Base-by-base conservation (phyloP, 257 asterid genomes). In the Echites panduratus region DNA sequence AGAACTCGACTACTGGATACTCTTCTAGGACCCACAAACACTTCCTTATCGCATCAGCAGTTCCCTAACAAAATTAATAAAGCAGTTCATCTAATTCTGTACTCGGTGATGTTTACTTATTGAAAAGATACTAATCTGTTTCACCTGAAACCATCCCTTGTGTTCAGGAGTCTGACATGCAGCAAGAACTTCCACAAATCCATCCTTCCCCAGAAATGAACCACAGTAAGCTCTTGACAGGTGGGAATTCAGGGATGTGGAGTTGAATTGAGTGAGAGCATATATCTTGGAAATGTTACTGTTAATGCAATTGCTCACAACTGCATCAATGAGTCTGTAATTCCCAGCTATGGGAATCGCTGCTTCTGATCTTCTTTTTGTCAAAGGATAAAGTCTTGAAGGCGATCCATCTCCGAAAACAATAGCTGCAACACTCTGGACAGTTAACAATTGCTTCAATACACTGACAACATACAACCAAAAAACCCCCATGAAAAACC, bases 361-460 rank as follows among this genome's bases (percentile, higher is more conserved):
- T 12, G 90, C 93, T 71, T 90, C 90, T 56, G 98, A 87, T 79
- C 96, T 78, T 50, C 96, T 54, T 80, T 92, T 90, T 44, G 95
- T 92, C 77, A 92, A 76, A 0, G 96, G 98, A 78, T 92, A 89
- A 12, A 92, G 95, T 76, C 74, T 78, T 0, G 91, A 84, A 26
- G 88, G 85, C 2, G 90, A 82, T 65, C 89, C 95, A 74, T 92
- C 96, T 72, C 98, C 98, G 24, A 92, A 90, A 35, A 92, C 93
- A 53, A 92, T 89, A 22, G 98, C 98, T 76, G 98, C 98, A 78
- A 92, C 98, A 83, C 90, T 87, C 94, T 92, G 94, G 68, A 68
- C 59, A 79, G 75, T 70, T 75, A 78, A 71, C 77, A 76, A 48
- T 48, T 78, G 72, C 77, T 79, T 79, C 77, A 54, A 54, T 32